Evolutionary conservation across 768 basidiomycete species (phyloP).

Genomic region (Hemileccinum rubropunctum): DNA sequence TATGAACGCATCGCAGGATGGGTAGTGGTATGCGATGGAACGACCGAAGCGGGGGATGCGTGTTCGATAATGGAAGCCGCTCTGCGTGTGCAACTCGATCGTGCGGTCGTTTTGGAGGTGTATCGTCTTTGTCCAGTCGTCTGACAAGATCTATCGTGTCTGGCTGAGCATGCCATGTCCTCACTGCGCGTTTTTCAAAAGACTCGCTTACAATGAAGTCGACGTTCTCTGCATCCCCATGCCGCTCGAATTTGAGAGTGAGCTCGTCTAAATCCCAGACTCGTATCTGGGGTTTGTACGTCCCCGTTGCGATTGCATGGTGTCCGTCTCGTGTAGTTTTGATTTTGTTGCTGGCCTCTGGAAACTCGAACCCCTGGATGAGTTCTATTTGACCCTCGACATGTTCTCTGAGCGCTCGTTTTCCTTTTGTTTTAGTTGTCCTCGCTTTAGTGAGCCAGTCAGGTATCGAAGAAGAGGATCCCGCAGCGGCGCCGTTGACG

Average conservation of each 20-base stretch:
- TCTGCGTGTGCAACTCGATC: slow-evolving; percentile 90
- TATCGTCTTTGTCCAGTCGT: slow-evolving; percentile 99
- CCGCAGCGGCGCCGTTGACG: slow-evolving; percentile 87
- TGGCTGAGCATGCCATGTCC: background rate
- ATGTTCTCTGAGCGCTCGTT: slow-evolving; percentile 66
- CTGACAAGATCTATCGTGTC: slow-evolving; percentile 73
- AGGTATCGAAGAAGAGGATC: slow-evolving; percentile 88
- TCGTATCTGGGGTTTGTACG: slow-evolving; percentile 96
- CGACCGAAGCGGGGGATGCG: slow-evolving; percentile 95
- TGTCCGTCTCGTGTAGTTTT: slow-evolving; percentile 90
- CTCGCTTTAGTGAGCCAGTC: slow-evolving; percentile 88
- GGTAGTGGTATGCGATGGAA: slow-evolving; percentile 87
- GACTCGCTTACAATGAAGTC: slow-evolving; percentile 91
- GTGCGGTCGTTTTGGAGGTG: slow-evolving; percentile 97
- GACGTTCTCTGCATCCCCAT: slow-evolving; percentile 95
- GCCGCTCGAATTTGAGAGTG: slow-evolving; percentile 92
- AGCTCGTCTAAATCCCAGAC: slow-evolving; percentile 95
- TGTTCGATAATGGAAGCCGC: slow-evolving; percentile 88
- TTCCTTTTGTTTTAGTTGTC: slow-evolving; percentile 49
- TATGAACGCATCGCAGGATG: slow-evolving; percentile 88
- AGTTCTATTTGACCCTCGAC: slow-evolving; percentile 85
- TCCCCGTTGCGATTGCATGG: slow-evolving; percentile 91
- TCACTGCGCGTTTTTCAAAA: background rate
- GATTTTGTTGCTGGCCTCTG: slow-evolving; percentile 90
- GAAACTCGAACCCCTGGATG: slow-evolving; percentile 95